A percentile compares a stretch with the other conserved stretches of the same genome.
Conservation (phyloP, 2,329 filamentous ascomycete species). For the Apiospora arundinis region DNA sequence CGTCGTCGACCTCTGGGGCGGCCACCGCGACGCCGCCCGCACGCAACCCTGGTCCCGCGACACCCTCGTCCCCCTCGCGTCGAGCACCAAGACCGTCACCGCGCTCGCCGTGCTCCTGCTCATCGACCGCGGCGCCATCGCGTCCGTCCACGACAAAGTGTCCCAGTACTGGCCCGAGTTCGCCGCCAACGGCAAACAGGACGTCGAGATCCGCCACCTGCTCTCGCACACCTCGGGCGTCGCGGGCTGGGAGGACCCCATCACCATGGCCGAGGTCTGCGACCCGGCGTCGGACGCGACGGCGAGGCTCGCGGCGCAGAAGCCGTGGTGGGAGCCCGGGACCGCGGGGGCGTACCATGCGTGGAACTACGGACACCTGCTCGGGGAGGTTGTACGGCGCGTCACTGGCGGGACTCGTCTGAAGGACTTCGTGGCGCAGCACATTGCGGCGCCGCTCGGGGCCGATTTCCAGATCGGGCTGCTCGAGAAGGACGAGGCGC, state of each 20-base stretch:
- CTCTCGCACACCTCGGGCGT: conserved; percentile 47
- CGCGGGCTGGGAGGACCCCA: conserved; percentile 41
- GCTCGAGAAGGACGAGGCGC: conserved; percentile 47
- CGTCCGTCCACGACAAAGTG: conserved; percentile 43
- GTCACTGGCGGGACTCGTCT: conserved; percentile 45
- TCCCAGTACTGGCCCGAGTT: conserved; percentile 53
- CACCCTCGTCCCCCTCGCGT: conserved; percentile 47
- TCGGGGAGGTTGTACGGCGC: conserved; percentile 50
- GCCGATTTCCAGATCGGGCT: conserved; percentile 56
- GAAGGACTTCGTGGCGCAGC: conserved; percentile 43
- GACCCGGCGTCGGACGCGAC: conserved; percentile 37
- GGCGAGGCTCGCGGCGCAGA: conserved; percentile 44
- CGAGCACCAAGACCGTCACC: conserved; percentile 45
- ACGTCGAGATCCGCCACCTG: conserved; percentile 46
- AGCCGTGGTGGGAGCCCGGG: conserved; percentile 51
- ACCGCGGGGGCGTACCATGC: conserved; percentile 49
- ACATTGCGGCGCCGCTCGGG: conserved; percentile 46
- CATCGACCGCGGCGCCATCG: conserved; percentile 45
- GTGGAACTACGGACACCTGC: conserved; percentile 46
- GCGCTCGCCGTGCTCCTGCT: conserved; percentile 46
- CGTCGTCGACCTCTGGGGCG: conserved; percentile 51
- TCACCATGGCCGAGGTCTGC: conserved; percentile 41
- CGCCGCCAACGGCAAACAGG: conserved; percentile 45
- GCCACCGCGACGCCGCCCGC: conserved; percentile 38
- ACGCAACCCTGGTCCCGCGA: conserved; percentile 43